phyloP scores from a whole-genome alignment of 495 filamentous ascomycete species.

The Xylaria curta region DNA sequence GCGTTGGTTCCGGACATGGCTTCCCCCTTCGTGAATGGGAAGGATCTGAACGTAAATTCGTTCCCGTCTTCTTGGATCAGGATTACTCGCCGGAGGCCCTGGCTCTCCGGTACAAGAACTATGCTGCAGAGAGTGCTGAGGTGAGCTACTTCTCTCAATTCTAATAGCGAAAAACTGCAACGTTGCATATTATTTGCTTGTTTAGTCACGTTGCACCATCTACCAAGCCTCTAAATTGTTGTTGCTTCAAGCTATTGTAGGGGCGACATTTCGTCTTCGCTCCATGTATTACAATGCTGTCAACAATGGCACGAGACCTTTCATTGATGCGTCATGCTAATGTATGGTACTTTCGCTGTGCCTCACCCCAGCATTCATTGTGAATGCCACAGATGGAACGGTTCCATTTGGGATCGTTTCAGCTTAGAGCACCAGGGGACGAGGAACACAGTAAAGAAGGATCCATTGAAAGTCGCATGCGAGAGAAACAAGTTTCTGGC shows the following conservation, averaged over 20 bases:
- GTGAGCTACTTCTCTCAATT: slow-evolving; percentile 38
- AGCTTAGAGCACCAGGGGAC: neutral
- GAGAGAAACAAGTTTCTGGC: neutral
- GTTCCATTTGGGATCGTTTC: neutral
- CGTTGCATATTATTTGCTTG: neutral
- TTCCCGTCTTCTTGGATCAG: slow-evolving; percentile 63
- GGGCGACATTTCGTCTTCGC: neutral
- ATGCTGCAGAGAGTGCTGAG: slow-evolving; percentile 49
- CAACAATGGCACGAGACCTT: slow-evolving; percentile 27
- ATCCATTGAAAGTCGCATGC: neutral
- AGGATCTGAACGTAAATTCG: slow-evolving; percentile 58
- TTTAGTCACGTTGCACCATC: neutral
- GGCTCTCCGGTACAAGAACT: slow-evolving; percentile 55
- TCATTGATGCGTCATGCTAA: slow-evolving; percentile 18
- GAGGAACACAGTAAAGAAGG: neutral
- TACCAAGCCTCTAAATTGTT: neutral
- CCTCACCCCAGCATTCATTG: slow-evolving; percentile 2
- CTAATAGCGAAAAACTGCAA: neutral
- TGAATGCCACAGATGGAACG: slow-evolving; percentile 8
- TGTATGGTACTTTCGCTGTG: slow-evolving; percentile 24
- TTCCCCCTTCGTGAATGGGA: slow-evolving; percentile 49
- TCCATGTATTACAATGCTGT: neutral
- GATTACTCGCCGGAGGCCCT: slow-evolving; percentile 63
- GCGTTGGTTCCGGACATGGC: slow-evolving; percentile 39
- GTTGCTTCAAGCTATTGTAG: neutral